Percentiles rank a stretch among this genome's conserved stretches.
phyloP scores from a whole-genome alignment of 805 yeast species.

The Candida ipomoeae region DNA sequence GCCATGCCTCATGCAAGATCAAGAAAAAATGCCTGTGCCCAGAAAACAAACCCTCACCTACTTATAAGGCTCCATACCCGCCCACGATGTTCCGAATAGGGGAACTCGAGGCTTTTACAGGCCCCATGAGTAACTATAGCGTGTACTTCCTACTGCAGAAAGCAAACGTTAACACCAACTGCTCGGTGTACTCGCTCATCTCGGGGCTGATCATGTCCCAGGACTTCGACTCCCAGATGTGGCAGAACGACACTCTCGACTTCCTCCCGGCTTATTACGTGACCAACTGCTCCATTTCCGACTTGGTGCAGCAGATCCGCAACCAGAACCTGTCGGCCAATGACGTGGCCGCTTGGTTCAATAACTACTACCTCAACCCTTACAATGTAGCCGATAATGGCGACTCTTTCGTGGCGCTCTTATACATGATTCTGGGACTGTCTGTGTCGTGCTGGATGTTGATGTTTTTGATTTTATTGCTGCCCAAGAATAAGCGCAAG shows the following conservation, averaged over 20 bases:
- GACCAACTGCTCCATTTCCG: slow-evolving; percentile 40
- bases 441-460: slow-evolving; percentile 71
- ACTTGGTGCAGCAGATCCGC: slow-evolving; percentile 32
- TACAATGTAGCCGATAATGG: slow-evolving; percentile 34
- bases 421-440: slow-evolving; percentile 51
- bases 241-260: slow-evolving; percentile 12
- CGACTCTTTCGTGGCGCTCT: slow-evolving; percentile 41
- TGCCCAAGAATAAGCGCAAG: slow-evolving; percentile 47
- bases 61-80: neutral
- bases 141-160: slow-evolving; percentile 17
- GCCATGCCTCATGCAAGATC: slow-evolving; percentile 2
- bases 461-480: slow-evolving; percentile 49
- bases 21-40: slow-evolving; percentile 6
- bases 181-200: slow-evolving; percentile 37
- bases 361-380: slow-evolving; percentile 16
- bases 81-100: neutral
- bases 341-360: slow-evolving; percentile 14
- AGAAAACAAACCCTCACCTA: neutral
- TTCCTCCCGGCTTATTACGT: slow-evolving; percentile 42
- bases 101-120: neutral
- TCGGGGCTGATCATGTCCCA: slow-evolving; percentile 27
- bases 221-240: slow-evolving; percentile 16
- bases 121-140: slow-evolving; percentile 18
- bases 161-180: slow-evolving; percentile 32
- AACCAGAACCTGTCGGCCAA: slow-evolving; percentile 6